Base-by-base conservation (phyloP, 805 yeast genomes). In the Yamadazyma laniorum region DNA sequence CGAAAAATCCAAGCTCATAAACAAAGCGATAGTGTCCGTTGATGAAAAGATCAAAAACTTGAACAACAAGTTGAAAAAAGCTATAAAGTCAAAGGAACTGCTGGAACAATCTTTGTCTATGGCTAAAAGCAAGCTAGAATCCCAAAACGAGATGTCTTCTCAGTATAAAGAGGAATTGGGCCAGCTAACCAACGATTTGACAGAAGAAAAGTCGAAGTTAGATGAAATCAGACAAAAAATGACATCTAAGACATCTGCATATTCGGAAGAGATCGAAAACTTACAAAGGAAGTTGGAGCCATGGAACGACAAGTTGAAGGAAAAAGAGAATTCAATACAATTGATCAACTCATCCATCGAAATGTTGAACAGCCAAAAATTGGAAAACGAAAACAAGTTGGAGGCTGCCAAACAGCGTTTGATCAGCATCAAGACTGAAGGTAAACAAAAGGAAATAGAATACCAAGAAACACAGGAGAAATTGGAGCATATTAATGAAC, bases 21-120 rank as follows among this genome's bases (percentile, higher is more conserved):
- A 59, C 42, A 74, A 79, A 36, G 76, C 74, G 13, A 77, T 71
- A 37, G 87, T 86, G 9, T 74, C 90, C 3, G 60, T 77, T 37
- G 90, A 87, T 48, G 97, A 91, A 59, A 83, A 80, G 58, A 63
- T 74, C 37, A 88, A 85, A 59, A 86, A 84, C 55, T 58, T 80
- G 29, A 71, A 63, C 22, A 68, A 65, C 23, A 85, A 83, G 51
- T 69, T 68, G 29, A 76, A 73, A 48, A 85, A 84, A 50, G 65
- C 79, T 1, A 71, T 68, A 36, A 85, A 83, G 50, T 58, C 74
- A 1, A 65, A 80, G 29, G 69, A 69, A 13, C 52, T 70, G 3
- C 76, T 82, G 34, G 65, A 64, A 9, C 67, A 67, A 22, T 59
- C 74, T 0, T 51, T 78, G 5, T 56, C 62, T 1, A 68, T 76